Evolutionary conservation across 139 green algal genomes (phyloP).

Genomic region (Chlamydomonas asymmetrica): DNA sequence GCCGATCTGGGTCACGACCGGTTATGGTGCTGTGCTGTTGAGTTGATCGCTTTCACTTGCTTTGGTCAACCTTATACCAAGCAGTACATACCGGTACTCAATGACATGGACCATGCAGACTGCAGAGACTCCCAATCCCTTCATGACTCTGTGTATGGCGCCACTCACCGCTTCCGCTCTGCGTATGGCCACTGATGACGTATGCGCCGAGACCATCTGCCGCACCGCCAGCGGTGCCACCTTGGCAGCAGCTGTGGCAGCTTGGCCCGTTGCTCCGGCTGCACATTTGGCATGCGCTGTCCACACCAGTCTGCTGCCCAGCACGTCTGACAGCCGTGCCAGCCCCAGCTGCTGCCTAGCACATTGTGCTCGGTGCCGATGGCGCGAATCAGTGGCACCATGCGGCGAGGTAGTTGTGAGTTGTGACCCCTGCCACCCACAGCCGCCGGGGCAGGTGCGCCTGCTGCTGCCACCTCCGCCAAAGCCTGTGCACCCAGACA

Average conservation of each 20-base stretch:
- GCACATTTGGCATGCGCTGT: constrained; percentile 3
- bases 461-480: too few species aligned
- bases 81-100: too few species aligned
- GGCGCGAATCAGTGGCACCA: constrained; percentile 44
- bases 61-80: too few species aligned
- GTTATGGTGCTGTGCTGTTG: too few species aligned
- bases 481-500: too few species aligned
- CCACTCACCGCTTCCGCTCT: constrained; percentile 46
- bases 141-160: background rate
- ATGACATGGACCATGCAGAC: background rate
- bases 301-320: too few species aligned
- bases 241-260: background rate
- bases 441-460: background rate
- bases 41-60: background rate
- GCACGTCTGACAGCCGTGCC: too few species aligned
- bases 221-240: constrained; percentile 61
- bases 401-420: too few species aligned
- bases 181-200: constrained; percentile 68
- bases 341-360: background rate
- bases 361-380: constrained; percentile 56
- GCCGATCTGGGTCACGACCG: too few species aligned
- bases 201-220: constrained; percentile 76
- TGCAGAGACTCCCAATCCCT: background rate
- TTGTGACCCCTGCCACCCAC: background rate
- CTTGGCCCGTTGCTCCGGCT: background rate